Conservation (phyloP, 2,329 filamentous ascomycete species). For the Aspergillus terreus region DNA sequence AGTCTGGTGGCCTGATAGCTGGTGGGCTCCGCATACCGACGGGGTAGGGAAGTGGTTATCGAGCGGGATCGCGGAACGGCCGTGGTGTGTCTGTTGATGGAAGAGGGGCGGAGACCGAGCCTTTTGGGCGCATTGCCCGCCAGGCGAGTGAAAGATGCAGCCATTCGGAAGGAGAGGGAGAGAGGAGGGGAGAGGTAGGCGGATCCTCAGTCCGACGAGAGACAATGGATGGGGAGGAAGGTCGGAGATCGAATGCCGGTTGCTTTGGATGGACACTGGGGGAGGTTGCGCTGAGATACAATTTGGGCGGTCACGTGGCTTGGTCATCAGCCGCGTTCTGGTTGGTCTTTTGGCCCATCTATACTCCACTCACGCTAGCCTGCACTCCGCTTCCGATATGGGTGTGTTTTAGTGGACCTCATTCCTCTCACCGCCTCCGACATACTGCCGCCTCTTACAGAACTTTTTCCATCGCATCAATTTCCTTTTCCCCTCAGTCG, state of each 20-base stretch:
- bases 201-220: constrained; percentile 30
- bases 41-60: constrained; percentile 54
- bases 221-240: constrained; percentile 29
- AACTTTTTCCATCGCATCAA: constrained; percentile 27
- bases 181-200: constrained; percentile 13
- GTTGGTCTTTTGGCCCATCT: constrained; percentile 24
- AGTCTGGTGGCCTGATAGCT: constrained; percentile 52
- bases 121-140: constrained; percentile 58
- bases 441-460: constrained; percentile 26
- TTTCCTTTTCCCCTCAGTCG: constrained; percentile 26
- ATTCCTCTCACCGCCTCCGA: constrained; percentile 21
- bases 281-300: constrained; percentile 32
- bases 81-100: constrained; percentile 35
- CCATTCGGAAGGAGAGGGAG: constrained; percentile 45
- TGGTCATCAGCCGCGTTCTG: constrained; percentile 34
- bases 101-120: constrained; percentile 53
- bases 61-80: constrained; percentile 48
- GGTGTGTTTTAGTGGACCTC: constrained; percentile 16
- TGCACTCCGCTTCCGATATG: neutral
- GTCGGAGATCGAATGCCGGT: constrained; percentile 8
- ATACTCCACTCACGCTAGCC: constrained; percentile 14
- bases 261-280: constrained; percentile 28
- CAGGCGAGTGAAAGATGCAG: constrained; percentile 58
- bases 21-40: constrained; percentile 50
- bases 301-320: constrained; percentile 35